Percentiles rank a stretch among this genome's conserved stretches.
Conservation (phyloP, 371 early-diverging fungal genomes). For the Blakeslea trispora region DNA sequence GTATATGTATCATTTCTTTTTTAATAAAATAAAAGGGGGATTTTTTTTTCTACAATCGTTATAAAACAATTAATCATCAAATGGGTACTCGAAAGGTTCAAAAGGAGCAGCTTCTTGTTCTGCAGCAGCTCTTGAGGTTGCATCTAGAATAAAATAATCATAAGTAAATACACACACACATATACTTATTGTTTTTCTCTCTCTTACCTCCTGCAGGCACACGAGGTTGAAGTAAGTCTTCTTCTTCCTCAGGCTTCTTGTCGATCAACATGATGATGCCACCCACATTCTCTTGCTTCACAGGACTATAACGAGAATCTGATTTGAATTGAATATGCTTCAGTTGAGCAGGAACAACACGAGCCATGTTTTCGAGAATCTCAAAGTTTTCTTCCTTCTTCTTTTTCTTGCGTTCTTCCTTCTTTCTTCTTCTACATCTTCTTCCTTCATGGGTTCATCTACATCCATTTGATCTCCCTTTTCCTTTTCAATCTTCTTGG, state of each 20-base stretch:
- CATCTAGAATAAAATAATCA: slow-evolving; percentile 18
- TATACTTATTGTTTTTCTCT: no score
- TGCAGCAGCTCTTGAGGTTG: slow-evolving; percentile 39
- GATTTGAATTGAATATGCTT: slow-evolving; percentile 83
- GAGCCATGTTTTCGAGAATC: slow-evolving; percentile 82
- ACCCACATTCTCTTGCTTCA: slow-evolving; percentile 76
- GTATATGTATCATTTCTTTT: no score
- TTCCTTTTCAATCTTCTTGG: slow-evolving; percentile 81
- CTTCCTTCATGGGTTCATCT: slow-evolving; percentile 42
- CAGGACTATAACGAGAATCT: slow-evolving; percentile 84
- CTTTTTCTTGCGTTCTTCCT: slow-evolving; percentile 50
- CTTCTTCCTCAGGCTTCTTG: slow-evolving; percentile 57
- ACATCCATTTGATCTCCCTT: slow-evolving; percentile 60
- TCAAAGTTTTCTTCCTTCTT: slow-evolving; percentile 75
- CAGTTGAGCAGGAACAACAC: slow-evolving; percentile 88
- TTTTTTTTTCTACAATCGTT: background rate
- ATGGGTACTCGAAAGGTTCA: slow-evolving; percentile 87
- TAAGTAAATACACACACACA: no score
- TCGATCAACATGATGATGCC: slow-evolving; percentile 82
- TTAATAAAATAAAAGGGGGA: background rate
- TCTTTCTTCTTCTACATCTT: slow-evolving; percentile 49
- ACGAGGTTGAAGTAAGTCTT: slow-evolving; percentile 62
- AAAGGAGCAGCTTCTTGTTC: slow-evolving; percentile 79
- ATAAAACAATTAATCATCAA: slow-evolving; percentile 53
- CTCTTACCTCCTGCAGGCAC: slow-evolving; percentile 56